phyloP scores from a whole-genome alignment of 768 basidiomycete genomes.

The Macrolepiota dolichaula region DNA sequence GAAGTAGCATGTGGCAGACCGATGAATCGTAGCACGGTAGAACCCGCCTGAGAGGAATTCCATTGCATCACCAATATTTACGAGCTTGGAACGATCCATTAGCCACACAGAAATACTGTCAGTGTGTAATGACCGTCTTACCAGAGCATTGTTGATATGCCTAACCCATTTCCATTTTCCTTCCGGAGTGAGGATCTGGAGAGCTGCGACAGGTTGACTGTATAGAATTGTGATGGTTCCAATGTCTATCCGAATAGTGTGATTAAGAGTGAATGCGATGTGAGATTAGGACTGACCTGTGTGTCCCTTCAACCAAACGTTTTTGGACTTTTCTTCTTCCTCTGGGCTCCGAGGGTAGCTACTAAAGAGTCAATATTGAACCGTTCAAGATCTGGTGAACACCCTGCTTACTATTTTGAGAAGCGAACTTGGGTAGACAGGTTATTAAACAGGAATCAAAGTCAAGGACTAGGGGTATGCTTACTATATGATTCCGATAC shows the following conservation, averaged over 20 bases:
- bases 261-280: too few species aligned
- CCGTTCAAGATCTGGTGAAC: not conserved
- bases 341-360: slow-evolving; percentile 49
- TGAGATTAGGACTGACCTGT: slow-evolving; percentile 33
- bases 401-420: slow-evolving; percentile 57
- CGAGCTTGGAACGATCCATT: slow-evolving; percentile 32
- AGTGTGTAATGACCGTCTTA: slow-evolving; percentile 18
- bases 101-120: not conserved
- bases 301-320: slow-evolving; percentile 62
- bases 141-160: slow-evolving; percentile 56
- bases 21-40: slow-evolving; percentile 57
- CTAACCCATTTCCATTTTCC: slow-evolving; percentile 56
- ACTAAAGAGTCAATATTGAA: not conserved
- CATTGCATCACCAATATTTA: slow-evolving; percentile 59
- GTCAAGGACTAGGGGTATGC: not conserved
- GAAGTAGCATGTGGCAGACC: slow-evolving; percentile 13
- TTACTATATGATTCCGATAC: slow-evolving; percentile 40
- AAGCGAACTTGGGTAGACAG: slow-evolving; percentile 41
- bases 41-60: slow-evolving; percentile 61
- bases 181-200: slow-evolving; percentile 53
- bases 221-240: slow-evolving; percentile 56
- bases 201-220: slow-evolving; percentile 56
- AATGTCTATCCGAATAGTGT: slow-evolving; percentile 32
- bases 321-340: slow-evolving; percentile 47
- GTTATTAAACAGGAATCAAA: not conserved